Evolutionary conservation across 129 eudicot species (phyloP).

Genomic region (Flaveria bidentis): DNA sequence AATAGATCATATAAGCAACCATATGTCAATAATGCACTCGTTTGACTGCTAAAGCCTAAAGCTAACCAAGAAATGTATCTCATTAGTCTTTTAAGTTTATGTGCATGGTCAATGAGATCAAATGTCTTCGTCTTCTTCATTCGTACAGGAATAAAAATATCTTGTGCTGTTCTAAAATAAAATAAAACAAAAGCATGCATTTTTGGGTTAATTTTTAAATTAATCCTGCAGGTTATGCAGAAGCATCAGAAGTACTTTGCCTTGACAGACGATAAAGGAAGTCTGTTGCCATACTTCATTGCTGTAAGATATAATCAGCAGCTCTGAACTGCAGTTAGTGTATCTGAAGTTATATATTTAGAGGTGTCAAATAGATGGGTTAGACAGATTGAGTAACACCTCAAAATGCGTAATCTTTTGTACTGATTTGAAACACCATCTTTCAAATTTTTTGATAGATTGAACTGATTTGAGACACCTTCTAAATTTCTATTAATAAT

Average conservation of each 20-base stretch:
- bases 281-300: conserved; percentile 80
- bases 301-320: conserved; percentile 58
- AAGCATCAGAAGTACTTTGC: conserved; percentile 99
- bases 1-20: background rate
- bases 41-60: conserved; percentile 4
- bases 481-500: too few species aligned
- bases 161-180: conserved; percentile 11
- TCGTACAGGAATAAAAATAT: background rate
- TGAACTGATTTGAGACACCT: background rate
- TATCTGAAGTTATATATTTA: background rate
- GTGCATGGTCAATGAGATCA: background rate
- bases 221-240: conserved; percentile 88
- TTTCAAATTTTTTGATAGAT: background rate
- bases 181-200: background rate
- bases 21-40: background rate
- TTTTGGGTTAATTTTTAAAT: background rate
- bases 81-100: background rate
- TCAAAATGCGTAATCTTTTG: background rate
- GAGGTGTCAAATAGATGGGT: background rate
- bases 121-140: background rate
- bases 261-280: conserved; percentile 60
- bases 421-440: background rate
- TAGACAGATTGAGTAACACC: background rate
- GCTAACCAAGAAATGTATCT: background rate
- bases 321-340: background rate